These are phyloP conservation scores for Phoenix dactylifera DNA, from an alignment of 176 grass and related monocot genomes.

Conservation along the genomic window DNA sequence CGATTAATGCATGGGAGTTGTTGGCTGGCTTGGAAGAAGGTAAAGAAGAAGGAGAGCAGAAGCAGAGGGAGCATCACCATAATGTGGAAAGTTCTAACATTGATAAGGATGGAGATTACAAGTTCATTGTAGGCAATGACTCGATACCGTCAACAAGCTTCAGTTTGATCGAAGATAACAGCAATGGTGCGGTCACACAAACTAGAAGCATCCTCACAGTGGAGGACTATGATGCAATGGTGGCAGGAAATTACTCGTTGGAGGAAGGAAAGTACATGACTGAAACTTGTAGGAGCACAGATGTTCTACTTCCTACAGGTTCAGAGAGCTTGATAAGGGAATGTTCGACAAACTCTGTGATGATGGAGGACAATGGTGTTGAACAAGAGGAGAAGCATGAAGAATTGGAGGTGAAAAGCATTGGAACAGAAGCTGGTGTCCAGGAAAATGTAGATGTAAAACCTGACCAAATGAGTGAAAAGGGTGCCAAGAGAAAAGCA, in stretches of 20 bases:
- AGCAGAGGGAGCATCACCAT: not conserved
- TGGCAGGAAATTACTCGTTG: not conserved
- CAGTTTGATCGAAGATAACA: not conserved
- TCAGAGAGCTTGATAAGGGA: not conserved
- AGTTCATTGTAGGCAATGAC: not conserved
- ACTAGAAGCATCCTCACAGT: not conserved
- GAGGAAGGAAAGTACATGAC: not conserved
- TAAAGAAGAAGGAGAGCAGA: not conserved
- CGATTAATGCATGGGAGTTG: conserved; percentile 29
- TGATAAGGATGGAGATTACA: not conserved
- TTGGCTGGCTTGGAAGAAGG: conserved; percentile 4
- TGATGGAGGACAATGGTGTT: no score
- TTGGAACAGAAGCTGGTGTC: not conserved
- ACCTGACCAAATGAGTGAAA: not conserved
- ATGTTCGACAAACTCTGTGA: not conserved
- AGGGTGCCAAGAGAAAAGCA: conserved; percentile 1
- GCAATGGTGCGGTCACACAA: no score
- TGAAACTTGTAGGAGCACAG: not conserved
- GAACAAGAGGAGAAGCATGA: not conserved
- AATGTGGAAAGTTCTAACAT: no score
- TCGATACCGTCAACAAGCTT: not conserved
- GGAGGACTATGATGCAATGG: not conserved
- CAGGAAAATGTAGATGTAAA: no score
- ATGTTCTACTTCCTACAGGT: not conserved
- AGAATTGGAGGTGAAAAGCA: not conserved